Evolutionary conservation across 768 basidiomycete species (phyloP).

Genomic region (Leccinum longicurvipes): DNA sequence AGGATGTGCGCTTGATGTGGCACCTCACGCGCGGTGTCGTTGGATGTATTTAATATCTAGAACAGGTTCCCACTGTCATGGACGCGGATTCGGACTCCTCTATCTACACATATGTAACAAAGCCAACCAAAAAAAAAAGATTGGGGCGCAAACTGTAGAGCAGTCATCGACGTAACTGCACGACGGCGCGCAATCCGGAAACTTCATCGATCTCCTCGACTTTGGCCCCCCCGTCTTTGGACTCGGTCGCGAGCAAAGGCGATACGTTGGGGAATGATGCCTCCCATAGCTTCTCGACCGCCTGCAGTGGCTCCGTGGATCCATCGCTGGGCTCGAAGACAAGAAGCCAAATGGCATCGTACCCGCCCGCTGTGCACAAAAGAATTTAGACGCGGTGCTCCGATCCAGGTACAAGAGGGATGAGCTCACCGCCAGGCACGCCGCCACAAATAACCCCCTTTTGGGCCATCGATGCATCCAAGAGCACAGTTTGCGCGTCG

Average conservation of each 20-base stretch:
- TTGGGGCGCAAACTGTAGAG: neutral
- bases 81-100: slow-evolving; percentile 7
- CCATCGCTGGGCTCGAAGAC: slow-evolving; percentile 59
- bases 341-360: slow-evolving; percentile 94
- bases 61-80: neutral
- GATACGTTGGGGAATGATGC: slow-evolving; percentile 55
- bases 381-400: neutral
- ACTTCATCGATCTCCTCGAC: slow-evolving; percentile 59
- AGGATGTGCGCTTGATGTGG: slow-evolving; percentile 62
- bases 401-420: neutral
- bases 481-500: slow-evolving; percentile 73
- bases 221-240: slow-evolving; percentile 59
- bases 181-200: slow-evolving; percentile 47
- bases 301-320: slow-evolving; percentile 50
- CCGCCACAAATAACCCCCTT: slow-evolving; percentile 92
- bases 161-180: slow-evolving; percentile 23
- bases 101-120: neutral
- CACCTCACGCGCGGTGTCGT: neutral
- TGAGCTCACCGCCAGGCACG: slow-evolving; percentile 84
- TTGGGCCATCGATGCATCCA: slow-evolving; percentile 72
- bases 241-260: slow-evolving; percentile 70
- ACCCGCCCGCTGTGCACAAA: slow-evolving; percentile 78
- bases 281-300: slow-evolving; percentile 69
- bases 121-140: neutral
- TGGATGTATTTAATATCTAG: slow-evolving; percentile 22